Conservation (phyloP, 805 yeast genomes). For the Kluyveromyces dobzhanskii region DNA sequence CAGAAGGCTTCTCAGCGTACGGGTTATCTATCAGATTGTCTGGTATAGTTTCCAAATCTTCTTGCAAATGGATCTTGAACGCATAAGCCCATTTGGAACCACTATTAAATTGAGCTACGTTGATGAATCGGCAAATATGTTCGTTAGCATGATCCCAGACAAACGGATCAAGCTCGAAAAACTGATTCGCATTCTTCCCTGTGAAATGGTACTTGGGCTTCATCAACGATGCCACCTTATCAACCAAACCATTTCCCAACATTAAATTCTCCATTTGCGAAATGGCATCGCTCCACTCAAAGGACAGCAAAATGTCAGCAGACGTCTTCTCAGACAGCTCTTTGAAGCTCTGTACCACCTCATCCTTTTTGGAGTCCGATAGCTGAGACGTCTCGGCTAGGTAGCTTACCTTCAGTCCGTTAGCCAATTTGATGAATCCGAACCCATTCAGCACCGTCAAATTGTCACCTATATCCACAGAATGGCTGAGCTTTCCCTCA, state of each 20-base stretch:
- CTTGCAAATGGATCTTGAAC: constrained; percentile 36
- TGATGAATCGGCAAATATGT: constrained; percentile 51
- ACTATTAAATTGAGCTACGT: constrained; percentile 51
- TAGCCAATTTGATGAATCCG: constrained; percentile 34
- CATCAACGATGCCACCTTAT: constrained; percentile 34
- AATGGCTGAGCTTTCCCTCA: constrained; percentile 3
- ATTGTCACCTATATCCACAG: constrained; percentile 12
- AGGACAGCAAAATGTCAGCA: constrained; percentile 49
- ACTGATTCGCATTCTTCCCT: constrained; percentile 34
- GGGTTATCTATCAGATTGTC: constrained; percentile 29
- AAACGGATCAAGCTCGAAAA: constrained; percentile 50
- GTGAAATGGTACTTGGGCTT: constrained; percentile 66
- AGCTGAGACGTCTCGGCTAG: constrained; percentile 27
- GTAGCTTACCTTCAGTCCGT: constrained; percentile 43
- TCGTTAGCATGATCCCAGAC: constrained; percentile 38
- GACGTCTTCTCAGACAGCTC: constrained; percentile 11
- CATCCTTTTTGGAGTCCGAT: constrained; percentile 18
- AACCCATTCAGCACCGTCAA: constrained; percentile 28
- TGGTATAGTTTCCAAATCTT: constrained; percentile 14
- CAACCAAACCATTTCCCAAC: constrained; percentile 40
- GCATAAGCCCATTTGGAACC: constrained; percentile 70
- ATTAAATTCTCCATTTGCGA: constrained; percentile 37
- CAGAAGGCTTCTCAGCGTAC: constrained; percentile 8
- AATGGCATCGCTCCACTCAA: constrained; percentile 52
- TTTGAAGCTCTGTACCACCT: constrained; percentile 14